A percentile compares a stretch with the other conserved stretches of the same genome.
These are phyloP conservation scores for Debaryomycetaceae sp. DNA, from an alignment of 1,139 yeast species.

Conservation along the genomic window DNA sequence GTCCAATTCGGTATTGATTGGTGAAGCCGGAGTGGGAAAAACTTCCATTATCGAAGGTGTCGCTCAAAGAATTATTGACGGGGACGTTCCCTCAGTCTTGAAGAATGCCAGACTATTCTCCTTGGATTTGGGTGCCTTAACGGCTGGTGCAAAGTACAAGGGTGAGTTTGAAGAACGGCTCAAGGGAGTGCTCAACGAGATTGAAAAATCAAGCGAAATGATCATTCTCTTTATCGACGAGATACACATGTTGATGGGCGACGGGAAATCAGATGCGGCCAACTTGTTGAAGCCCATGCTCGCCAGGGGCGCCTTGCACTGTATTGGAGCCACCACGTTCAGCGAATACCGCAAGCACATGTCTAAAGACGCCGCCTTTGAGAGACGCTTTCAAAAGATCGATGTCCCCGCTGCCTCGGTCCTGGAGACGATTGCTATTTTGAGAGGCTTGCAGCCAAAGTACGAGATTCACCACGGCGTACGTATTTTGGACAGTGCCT, in stretches of 20 bases:
- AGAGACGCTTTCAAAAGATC: constrained; percentile 94
- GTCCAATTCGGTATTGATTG: constrained; percentile 91
- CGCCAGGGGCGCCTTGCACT: constrained; percentile 92
- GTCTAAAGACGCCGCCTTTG: constrained; percentile 97
- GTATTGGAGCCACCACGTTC: constrained; percentile 97
- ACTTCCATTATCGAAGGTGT: constrained; percentile 98
- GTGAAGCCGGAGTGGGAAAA: constrained; percentile 99
- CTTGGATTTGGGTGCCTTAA: constrained; percentile 86
- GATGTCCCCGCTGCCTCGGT: constrained; percentile 93
- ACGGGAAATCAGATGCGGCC: constrained; percentile 90
- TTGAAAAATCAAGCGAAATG: constrained; percentile 78
- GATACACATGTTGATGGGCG: constrained; percentile 99
- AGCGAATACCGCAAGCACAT: constrained; percentile 87
- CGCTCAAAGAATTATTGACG: constrained; percentile 92
- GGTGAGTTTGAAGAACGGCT: constrained; percentile 98
- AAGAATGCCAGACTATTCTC: constrained; percentile 75
- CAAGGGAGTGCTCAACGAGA: constrained; percentile 90
- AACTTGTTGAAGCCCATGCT: constrained; percentile 93
- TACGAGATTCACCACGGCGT: constrained; percentile 98
- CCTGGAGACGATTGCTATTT: constrained; percentile 86
- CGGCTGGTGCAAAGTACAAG: constrained; percentile 97
- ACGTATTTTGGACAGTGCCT: constrained; percentile 87
- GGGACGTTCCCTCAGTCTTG: constrained; percentile 85
- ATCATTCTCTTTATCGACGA: constrained; percentile 90
- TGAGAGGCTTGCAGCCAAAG: constrained; percentile 92